Evolutionary conservation across 2,329 filamentous ascomycete species (phyloP).

Genomic region (Eutypa lata): DNA sequence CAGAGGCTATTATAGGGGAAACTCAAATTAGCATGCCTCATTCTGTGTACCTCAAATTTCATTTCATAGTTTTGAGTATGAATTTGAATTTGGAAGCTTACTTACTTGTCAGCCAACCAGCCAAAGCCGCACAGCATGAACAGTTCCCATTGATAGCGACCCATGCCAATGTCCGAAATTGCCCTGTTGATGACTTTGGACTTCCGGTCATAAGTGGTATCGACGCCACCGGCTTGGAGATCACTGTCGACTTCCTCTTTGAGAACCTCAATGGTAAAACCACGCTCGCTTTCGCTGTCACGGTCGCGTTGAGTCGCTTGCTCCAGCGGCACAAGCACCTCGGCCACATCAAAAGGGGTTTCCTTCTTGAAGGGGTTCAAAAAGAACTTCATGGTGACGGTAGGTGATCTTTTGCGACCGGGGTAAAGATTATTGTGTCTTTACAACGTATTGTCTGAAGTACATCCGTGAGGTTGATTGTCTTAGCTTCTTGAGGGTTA

Average conservation of each 20-base stretch:
- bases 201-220: constrained; percentile 35
- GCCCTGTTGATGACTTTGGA: constrained; percentile 76
- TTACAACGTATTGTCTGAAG: too few species aligned
- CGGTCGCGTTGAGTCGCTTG: neutral
- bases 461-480: too few species aligned
- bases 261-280: neutral
- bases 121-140: constrained; percentile 77
- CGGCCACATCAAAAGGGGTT: neutral
- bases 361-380: constrained; percentile 6
- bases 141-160: constrained; percentile 75
- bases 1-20: constrained; percentile 49
- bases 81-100: constrained; percentile 36
- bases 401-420: neutral
- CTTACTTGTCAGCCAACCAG: constrained; percentile 77
- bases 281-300: neutral
- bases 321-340: constrained; percentile 2
- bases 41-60: neutral
- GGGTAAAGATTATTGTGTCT: too few species aligned
- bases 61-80: neutral
- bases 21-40: neutral
- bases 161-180: constrained; percentile 82
- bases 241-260: neutral
- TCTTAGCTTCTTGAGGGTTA: too few species aligned
- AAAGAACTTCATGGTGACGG: constrained; percentile 2
- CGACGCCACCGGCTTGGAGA: neutral